These are phyloP conservation scores for Paspalum vaginatum DNA, from an alignment of 176 grass and related monocot species.

Conservation along the genomic window DNA sequence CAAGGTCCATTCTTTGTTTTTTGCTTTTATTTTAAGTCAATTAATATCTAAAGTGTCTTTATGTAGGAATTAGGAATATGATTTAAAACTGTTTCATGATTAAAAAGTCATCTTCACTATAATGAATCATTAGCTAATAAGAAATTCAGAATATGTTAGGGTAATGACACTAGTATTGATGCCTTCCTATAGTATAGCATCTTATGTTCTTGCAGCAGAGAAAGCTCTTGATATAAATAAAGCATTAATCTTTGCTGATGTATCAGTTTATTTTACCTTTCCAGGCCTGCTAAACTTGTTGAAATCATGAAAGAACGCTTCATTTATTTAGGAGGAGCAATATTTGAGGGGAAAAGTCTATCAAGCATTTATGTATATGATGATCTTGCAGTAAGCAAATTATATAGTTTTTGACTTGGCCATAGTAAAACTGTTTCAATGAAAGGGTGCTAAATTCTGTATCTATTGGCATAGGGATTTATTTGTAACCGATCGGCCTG, in stretches of 20 bases:
- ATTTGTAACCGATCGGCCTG: not conserved
- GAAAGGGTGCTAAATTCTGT: slow-evolving; percentile 11
- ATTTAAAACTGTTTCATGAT: not conserved
- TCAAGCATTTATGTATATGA: slow-evolving; percentile 65
- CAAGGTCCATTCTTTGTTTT: not conserved
- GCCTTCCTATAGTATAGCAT: not conserved
- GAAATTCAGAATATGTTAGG: not conserved
- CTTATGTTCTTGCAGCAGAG: not conserved
- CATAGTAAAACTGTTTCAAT: slow-evolving; percentile 12
- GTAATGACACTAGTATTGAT: not conserved
- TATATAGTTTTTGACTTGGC: not conserved
- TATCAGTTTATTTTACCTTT: slow-evolving; percentile 26
- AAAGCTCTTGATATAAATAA: slow-evolving; percentile 13
- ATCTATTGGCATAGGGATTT: not conserved
- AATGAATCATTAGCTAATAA: not conserved
- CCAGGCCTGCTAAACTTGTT: slow-evolving; percentile 81
- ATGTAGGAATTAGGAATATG: not conserved
- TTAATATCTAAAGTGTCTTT: not conserved
- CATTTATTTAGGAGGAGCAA: slow-evolving; percentile 69
- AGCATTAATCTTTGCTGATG: not conserved
- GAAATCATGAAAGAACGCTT: slow-evolving; percentile 87
- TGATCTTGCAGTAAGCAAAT: slow-evolving; percentile 72
- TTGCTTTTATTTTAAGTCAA: not conserved
- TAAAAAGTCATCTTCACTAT: not conserved
- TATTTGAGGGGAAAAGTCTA: slow-evolving; percentile 73